phyloP scores from a whole-genome alignment of 768 basidiomycete species.

The Dendrothele bispora region DNA sequence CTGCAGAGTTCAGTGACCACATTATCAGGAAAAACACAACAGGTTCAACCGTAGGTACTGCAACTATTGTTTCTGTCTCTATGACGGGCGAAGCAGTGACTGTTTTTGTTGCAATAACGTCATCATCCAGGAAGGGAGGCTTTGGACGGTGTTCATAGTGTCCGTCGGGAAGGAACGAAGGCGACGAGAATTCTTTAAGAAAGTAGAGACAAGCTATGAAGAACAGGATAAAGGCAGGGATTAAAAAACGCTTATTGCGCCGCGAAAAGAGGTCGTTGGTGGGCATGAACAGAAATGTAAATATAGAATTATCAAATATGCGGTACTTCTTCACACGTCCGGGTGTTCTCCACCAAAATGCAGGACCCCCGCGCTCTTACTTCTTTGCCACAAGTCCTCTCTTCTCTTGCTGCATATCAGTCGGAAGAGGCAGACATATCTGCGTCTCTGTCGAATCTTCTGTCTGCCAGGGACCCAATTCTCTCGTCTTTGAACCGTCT shows the following conservation, averaged over 20 bases:
- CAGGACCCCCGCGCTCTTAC: constrained; percentile 41
- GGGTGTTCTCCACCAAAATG: too few species aligned
- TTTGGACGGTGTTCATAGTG: too few species aligned
- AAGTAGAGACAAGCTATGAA: too few species aligned
- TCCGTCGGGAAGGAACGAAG: too few species aligned
- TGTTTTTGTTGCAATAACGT: constrained; percentile 12
- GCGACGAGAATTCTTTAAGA: too few species aligned
- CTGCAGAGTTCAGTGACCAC: constrained; percentile 41
- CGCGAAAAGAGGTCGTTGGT: too few species aligned
- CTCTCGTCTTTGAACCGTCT: constrained; percentile 60
- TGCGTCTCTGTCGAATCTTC: constrained; percentile 64
- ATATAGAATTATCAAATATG: too few species aligned
- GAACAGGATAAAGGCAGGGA: too few species aligned
- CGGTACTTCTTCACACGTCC: too few species aligned
- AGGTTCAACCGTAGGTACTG: constrained; percentile 22
- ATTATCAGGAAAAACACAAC: constrained; percentile 43
- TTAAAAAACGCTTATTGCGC: too few species aligned
- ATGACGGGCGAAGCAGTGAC: constrained; percentile 10
- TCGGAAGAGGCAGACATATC: constrained; percentile 79
- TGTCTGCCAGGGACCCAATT: constrained; percentile 70
- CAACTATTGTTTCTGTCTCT: constrained; percentile 10
- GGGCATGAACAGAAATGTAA: too few species aligned
- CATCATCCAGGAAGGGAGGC: too few species aligned
- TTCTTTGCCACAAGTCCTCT: constrained; percentile 66
- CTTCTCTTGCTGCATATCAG: constrained; percentile 73